These are phyloP conservation scores for Tephrocybe sp. DNA, from an alignment of 768 basidiomycete species.

Conservation along the genomic window DNA sequence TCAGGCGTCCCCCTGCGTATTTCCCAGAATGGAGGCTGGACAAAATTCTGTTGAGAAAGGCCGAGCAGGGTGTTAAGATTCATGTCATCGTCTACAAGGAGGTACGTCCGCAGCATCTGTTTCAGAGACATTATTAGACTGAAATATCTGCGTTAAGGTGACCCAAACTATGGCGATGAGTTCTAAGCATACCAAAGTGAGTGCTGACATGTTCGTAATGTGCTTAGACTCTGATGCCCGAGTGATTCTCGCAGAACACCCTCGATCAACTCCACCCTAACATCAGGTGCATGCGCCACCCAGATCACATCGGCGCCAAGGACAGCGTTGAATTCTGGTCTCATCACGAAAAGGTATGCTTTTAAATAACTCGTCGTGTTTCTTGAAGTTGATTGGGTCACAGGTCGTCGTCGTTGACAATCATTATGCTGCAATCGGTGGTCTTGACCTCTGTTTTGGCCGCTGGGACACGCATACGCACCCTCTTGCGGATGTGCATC, in stretches of 20 bases:
- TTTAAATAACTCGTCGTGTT: slow-evolving; percentile 10
- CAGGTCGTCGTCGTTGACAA: slow-evolving; percentile 85
- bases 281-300: slow-evolving; percentile 87
- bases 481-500: slow-evolving; percentile 91
- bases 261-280: slow-evolving; percentile 86
- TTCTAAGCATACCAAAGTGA: slow-evolving; percentile 79
- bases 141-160: slow-evolving; percentile 43
- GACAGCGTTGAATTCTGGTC: slow-evolving; percentile 87
- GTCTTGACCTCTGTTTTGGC: slow-evolving; percentile 94
- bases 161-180: slow-evolving; percentile 90
- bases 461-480: slow-evolving; percentile 94
- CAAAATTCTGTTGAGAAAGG: slow-evolving; percentile 80
- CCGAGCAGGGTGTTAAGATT: slow-evolving; percentile 88
- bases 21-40: slow-evolving; percentile 91
- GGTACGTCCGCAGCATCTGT: slow-evolving; percentile 30
- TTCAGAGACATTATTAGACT: not conserved
- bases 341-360: slow-evolving; percentile 78
- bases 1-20: slow-evolving; percentile 86
- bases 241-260: slow-evolving; percentile 46
- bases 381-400: not conserved
- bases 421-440: slow-evolving; percentile 84
- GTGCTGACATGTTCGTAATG: not conserved
- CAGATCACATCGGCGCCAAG: slow-evolving; percentile 85
- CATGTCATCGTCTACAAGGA: slow-evolving; percentile 96
- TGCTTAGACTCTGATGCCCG: not conserved